These are phyloP conservation scores for Limonium bicolor DNA, from an alignment of 148 eudicot genomes.

Conservation along the genomic window DNA sequence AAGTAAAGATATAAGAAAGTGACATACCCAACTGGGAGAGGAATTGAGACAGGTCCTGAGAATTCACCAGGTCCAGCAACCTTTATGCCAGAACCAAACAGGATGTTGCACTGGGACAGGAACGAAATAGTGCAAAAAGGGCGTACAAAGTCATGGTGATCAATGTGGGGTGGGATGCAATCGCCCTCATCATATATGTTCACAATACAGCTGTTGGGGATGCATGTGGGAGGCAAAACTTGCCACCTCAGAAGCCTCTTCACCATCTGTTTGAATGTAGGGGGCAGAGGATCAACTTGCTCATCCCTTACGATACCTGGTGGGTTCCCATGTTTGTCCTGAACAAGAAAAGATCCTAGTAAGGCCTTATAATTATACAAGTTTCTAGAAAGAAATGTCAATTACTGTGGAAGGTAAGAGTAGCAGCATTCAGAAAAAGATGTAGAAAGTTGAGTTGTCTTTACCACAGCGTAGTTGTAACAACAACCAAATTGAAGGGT, in stretches of 20 bases:
- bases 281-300: slow-evolving; percentile 71
- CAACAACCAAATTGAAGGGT: slow-evolving; percentile 92
- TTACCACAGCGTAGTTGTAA: slow-evolving; percentile 55
- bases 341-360: too few relatives aligned
- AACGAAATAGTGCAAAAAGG: slow-evolving; percentile 96
- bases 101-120: slow-evolving; percentile 76
- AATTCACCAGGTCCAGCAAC: slow-evolving; percentile 68
- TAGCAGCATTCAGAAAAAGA: too few relatives aligned
- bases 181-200: slow-evolving; percentile 87
- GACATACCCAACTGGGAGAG: slow-evolving; percentile 85
- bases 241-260: slow-evolving; percentile 81
- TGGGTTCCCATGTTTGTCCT: slow-evolving; percentile 85
- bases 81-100: slow-evolving; percentile 75
- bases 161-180: slow-evolving; percentile 98
- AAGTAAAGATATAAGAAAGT: neutral
- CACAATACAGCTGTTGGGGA: slow-evolving; percentile 94
- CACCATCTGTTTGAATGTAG: slow-evolving; percentile 67
- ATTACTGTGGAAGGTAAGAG: too few relatives aligned
- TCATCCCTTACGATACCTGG: slow-evolving; percentile 75
- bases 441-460: too few relatives aligned
- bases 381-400: too few relatives aligned
- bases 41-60: slow-evolving; percentile 38
- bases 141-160: slow-evolving; percentile 86
- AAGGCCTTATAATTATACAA: too few relatives aligned
- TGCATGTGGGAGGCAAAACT: slow-evolving; percentile 78